Percentiles rank a stretch among this genome's conserved stretches.
These are phyloP conservation scores for Teratosphaeria viscida DNA, from an alignment of 2,329 filamentous ascomycete species.

Conservation along the genomic window DNA sequence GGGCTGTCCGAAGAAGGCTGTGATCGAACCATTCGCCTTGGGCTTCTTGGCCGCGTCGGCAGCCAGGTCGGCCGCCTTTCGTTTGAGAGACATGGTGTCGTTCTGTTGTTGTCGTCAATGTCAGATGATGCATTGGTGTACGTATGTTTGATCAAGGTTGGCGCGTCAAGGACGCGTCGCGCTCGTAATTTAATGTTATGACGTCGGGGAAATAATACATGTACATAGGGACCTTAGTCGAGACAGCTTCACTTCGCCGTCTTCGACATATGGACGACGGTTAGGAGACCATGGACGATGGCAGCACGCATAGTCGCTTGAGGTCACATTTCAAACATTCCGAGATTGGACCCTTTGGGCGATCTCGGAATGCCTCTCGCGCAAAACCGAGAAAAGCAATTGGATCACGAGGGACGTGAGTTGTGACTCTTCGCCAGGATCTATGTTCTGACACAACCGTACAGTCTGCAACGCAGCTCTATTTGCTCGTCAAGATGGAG, in stretches of 20 bases:
- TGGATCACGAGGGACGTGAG: too few species aligned
- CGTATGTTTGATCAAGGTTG: not conserved
- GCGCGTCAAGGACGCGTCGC: not conserved
- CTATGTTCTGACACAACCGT: too few species aligned
- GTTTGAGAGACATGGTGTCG: slow-evolving; percentile 39
- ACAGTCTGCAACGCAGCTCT: too few species aligned
- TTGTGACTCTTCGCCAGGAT: too few species aligned
- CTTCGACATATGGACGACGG: not conserved
- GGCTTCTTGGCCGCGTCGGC: slow-evolving; percentile 39
- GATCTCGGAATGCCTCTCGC: too few species aligned
- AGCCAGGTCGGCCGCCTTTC: slow-evolving; percentile 37
- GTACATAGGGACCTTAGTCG: not conserved
- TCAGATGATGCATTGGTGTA: not conserved
- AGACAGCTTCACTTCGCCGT: not conserved
- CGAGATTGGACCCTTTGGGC: too few species aligned
- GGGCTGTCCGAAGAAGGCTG: slow-evolving; percentile 74
- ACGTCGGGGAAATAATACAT: not conserved
- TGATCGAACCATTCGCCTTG: slow-evolving; percentile 63
- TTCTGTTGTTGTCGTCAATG: not conserved
- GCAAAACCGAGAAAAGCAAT: too few species aligned
- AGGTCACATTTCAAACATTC: too few species aligned
- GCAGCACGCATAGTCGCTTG: too few species aligned
- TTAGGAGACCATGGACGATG: not conserved
- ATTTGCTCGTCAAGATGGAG: too few species aligned
- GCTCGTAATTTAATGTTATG: not conserved